Percentiles rank a stretch among this genome's conserved stretches.
Evolutionary conservation across 331 rosid genomes (phyloP).

Genomic region (Erythrophleum ivorense): DNA sequence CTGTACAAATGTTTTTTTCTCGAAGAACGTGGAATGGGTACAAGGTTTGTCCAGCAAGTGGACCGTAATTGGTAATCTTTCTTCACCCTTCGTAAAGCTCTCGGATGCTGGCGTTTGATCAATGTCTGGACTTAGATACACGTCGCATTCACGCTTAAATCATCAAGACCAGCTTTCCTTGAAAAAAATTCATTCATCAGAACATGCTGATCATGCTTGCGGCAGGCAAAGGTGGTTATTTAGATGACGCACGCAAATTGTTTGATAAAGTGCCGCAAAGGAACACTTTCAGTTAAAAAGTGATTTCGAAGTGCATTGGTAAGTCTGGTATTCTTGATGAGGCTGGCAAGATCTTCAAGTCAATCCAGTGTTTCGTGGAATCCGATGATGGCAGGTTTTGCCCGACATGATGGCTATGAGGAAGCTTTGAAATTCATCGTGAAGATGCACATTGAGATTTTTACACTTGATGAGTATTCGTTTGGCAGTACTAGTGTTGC

Average conservation of each 20-base stretch:
- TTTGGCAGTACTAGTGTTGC: slow-evolving; percentile 29
- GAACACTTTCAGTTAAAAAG: slow-evolving; percentile 55
- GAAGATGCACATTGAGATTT: slow-evolving; percentile 45
- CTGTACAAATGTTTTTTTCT: too few species aligned
- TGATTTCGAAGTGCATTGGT: slow-evolving; percentile 40
- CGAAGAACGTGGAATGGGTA: too few species aligned
- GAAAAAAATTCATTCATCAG: slow-evolving; percentile 51
- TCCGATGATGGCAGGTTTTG: neutral
- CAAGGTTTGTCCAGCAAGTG: too few species aligned
- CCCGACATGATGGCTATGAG: neutral
- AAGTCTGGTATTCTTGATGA: slow-evolving; percentile 45
- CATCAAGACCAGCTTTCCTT: slow-evolving; percentile 16
- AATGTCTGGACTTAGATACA: slow-evolving; percentile 34
- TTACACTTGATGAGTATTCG: slow-evolving; percentile 1
- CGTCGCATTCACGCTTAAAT: slow-evolving; percentile 51
- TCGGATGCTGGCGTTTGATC: slow-evolving; percentile 50
- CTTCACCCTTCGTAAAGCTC: slow-evolving; percentile 44
- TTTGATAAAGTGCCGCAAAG: slow-evolving; percentile 50
- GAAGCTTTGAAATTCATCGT: slow-evolving; percentile 44
- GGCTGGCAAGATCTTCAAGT: slow-evolving; percentile 44
- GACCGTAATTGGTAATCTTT: too few species aligned
- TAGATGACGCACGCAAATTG: slow-evolving; percentile 51
- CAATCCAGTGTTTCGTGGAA: slow-evolving; percentile 40
- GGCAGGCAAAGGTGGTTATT: slow-evolving; percentile 52
- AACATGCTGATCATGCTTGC: slow-evolving; percentile 50